phyloP scores from a whole-genome alignment of 345 rosid species.

The Bruguiera parviflora region DNA sequence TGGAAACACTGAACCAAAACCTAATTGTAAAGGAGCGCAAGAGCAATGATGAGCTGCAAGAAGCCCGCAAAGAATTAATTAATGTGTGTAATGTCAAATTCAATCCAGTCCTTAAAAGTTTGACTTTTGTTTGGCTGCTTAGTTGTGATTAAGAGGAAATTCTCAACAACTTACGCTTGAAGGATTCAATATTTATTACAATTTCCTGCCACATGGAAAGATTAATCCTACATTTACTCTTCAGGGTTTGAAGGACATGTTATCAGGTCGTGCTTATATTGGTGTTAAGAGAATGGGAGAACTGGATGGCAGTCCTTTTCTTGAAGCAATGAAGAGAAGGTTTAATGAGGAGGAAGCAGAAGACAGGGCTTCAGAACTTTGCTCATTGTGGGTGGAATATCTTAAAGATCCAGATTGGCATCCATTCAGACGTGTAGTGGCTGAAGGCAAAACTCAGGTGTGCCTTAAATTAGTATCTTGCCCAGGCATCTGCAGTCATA shows the following conservation, averaged over 20 bases:
- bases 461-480: conserved; percentile 17
- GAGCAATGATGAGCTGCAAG: conserved; percentile 93
- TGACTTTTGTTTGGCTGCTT: neutral
- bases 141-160: conserved; percentile 2
- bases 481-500: neutral
- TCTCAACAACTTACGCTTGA: conserved; percentile 5
- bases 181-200: neutral
- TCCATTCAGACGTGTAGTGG: conserved; percentile 61
- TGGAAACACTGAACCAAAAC: conserved; percentile 71
- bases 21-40: conserved; percentile 73
- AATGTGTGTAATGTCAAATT: conserved; percentile 43
- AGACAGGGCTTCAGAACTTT: conserved; percentile 63
- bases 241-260: conserved; percentile 58
- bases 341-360: conserved; percentile 69
- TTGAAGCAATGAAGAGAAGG: conserved; percentile 69
- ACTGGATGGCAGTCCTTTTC: conserved; percentile 70
- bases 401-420: conserved; percentile 95
- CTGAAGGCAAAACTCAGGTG: conserved; percentile 62
- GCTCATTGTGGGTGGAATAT: conserved; percentile 92
- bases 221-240: conserved; percentile 18
- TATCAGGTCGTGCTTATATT: conserved; percentile 38
- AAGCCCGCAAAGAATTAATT: conserved; percentile 81
- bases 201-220: conserved; percentile 10
- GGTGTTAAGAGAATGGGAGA: conserved; percentile 97
- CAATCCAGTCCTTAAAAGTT: neutral